Conservation (phyloP, 257 asterid genomes). For the Scutellaria barbata region DNA sequence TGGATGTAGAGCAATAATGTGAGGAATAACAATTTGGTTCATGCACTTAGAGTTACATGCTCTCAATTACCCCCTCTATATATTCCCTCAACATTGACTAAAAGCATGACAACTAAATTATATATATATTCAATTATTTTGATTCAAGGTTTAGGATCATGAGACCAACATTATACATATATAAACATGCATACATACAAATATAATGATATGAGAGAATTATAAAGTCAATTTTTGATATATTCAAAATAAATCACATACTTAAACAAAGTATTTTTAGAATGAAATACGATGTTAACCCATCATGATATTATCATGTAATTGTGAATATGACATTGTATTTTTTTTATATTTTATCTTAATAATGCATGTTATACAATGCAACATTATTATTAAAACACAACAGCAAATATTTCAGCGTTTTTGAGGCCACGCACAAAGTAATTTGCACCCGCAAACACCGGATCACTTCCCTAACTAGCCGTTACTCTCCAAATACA, state of each 20-base stretch:
- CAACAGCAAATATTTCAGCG: too few species aligned
- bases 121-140: not conserved
- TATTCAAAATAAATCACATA: too few species aligned
- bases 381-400: too few species aligned
- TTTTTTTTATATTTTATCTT: too few species aligned
- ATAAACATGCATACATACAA: too few species aligned
- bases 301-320: too few species aligned
- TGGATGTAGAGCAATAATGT: constrained; percentile 39
- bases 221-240: too few species aligned
- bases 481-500: constrained; percentile 30
- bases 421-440: constrained; percentile 10
- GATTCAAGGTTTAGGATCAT: constrained; percentile 15
- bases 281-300: too few species aligned
- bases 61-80: constrained; percentile 25
- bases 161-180: not conserved
- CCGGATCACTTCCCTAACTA: constrained; percentile 9
- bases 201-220: too few species aligned
- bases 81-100: constrained; percentile 30
- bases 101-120: constrained; percentile 11
- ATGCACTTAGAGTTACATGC: constrained; percentile 43
- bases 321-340: too few species aligned
- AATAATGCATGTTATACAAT: too few species aligned
- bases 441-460: constrained; percentile 24
- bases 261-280: too few species aligned
- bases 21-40: constrained; percentile 35